A percentile compares a stretch with the other conserved stretches of the same genome.
These are phyloP conservation scores for Ceratorhiza oryzae-sativae DNA, from an alignment of 1,284 basidiomycete genomes.

Conservation along the genomic window DNA sequence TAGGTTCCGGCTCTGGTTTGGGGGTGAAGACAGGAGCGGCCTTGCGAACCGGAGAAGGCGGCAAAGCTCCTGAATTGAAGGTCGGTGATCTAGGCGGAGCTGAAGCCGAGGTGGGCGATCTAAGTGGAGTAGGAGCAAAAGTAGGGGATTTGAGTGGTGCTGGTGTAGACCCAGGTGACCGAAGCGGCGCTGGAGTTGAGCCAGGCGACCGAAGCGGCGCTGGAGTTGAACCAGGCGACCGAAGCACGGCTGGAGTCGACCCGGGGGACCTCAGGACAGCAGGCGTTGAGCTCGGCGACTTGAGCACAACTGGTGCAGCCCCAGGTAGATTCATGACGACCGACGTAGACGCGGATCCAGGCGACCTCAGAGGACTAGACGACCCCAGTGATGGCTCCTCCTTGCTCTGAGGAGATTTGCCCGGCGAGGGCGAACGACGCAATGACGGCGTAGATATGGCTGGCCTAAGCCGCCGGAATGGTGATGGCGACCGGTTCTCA, in stretches of 20 bases:
- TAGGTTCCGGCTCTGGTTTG: conserved; percentile 3
- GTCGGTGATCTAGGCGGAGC: not conserved
- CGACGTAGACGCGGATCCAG: not conserved
- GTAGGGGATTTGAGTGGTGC: not conserved
- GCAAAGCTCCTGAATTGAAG: not conserved
- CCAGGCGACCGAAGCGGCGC: not conserved
- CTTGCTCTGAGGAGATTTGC: not conserved
- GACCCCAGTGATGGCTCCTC: conserved; percentile 8
- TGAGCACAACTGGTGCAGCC: not conserved
- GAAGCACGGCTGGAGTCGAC: not conserved
- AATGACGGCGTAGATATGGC: conserved; percentile 20
- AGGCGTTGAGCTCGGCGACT: not conserved
- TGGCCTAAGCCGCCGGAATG: conserved; percentile 19
- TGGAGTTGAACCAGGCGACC: not conserved
- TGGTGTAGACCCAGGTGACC: not conserved
- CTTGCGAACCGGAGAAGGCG: conserved; percentile 29
- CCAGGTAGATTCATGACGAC: not conserved
- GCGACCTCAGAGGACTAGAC: not conserved
- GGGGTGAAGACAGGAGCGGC: conserved; percentile 14
- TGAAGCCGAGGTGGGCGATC: not conserved
- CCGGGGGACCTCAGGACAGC: not conserved
- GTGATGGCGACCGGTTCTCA: conserved; percentile 16
- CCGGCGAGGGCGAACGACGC: conserved; percentile 20
- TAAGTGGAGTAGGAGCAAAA: not conserved
- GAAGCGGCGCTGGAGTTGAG: not conserved